These are phyloP conservation scores for Sporobolomyces phaffii DNA, from an alignment of 768 basidiomycete species.

Conservation along the genomic window DNA sequence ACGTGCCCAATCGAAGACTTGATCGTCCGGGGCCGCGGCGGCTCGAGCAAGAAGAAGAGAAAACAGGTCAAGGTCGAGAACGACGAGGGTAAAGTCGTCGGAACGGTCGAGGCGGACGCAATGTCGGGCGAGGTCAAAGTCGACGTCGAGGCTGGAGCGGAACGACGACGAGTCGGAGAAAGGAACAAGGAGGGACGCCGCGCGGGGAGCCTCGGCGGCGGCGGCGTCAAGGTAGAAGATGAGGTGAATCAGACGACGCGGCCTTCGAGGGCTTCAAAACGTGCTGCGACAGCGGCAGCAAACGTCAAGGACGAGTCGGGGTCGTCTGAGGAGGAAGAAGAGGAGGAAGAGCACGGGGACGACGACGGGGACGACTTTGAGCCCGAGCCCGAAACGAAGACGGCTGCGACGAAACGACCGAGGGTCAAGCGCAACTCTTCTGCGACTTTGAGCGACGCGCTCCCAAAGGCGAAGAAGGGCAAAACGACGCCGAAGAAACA, in stretches of 20 bases:
- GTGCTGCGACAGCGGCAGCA: background rate
- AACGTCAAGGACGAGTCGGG: conserved; percentile 5
- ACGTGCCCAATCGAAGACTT: conserved; percentile 30
- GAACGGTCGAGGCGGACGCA: background rate
- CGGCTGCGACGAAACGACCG: conserved; percentile 1
- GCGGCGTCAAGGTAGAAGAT: background rate
- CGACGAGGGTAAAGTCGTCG: conserved; percentile 6
- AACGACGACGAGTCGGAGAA: background rate
- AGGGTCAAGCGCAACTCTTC: background rate
- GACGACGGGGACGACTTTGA: background rate
- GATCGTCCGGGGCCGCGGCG: background rate
- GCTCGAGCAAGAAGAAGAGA: conserved; percentile 2
- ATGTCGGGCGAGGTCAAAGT: background rate
- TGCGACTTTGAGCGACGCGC: background rate
- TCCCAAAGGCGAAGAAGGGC: background rate
- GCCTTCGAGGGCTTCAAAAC: no score
- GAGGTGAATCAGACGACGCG: no score
- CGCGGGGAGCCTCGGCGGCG: no score
- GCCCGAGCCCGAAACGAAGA: background rate
- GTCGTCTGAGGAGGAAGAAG: background rate
- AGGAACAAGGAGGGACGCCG: background rate
- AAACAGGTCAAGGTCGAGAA: conserved; percentile 14
- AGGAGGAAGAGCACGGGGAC: background rate
- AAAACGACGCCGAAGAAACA: background rate
- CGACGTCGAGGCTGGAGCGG: background rate